Conservation (phyloP, 306 rosid genomes). For the Styphnolobium japonicum region DNA sequence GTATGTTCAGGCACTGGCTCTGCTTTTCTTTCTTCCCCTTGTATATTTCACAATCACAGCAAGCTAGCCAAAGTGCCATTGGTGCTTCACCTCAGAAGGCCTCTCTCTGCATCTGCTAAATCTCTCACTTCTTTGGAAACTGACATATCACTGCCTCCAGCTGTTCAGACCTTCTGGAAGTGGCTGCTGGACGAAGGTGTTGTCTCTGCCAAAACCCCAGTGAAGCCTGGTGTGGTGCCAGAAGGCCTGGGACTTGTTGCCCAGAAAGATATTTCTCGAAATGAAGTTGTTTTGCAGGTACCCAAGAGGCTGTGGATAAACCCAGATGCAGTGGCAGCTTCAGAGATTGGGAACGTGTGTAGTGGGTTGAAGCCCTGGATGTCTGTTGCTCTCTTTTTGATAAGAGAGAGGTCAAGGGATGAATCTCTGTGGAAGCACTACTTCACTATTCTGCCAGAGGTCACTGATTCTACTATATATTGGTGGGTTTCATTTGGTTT, state of each 20-base stretch:
- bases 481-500: slow-evolving; percentile 67
- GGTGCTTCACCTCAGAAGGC: slow-evolving; percentile 28
- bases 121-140: slow-evolving; percentile 46
- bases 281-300: slow-evolving; percentile 87
- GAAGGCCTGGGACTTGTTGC: slow-evolving; percentile 86
- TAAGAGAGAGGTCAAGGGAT: slow-evolving; percentile 59
- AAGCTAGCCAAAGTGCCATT: slow-evolving; percentile 9
- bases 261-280: slow-evolving; percentile 54
- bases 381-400: slow-evolving; percentile 72
- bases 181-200: slow-evolving; percentile 88
- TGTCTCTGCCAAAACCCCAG: slow-evolving; percentile 68
- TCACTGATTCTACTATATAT: slow-evolving; percentile 80
- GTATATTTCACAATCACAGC: slow-evolving; percentile 26
- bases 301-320: slow-evolving; percentile 93
- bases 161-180: slow-evolving; percentile 74
- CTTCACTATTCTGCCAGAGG: slow-evolving; percentile 62
- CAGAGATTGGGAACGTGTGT: slow-evolving; percentile 78
- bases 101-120: slow-evolving; percentile 26
- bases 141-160: slow-evolving; percentile 56
- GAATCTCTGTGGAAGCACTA: slow-evolving; percentile 77
- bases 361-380: slow-evolving; percentile 87
- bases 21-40: slow-evolving; percentile 24
- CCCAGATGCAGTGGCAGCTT: slow-evolving; percentile 84
- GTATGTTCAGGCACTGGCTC: slow-evolving; percentile 38
- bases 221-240: slow-evolving; percentile 64